Percentiles rank a stretch among this genome's conserved stretches.
These are phyloP conservation scores for Pyronema omphalodes DNA, from an alignment of 495 filamentous ascomycete genomes.

Conservation along the genomic window DNA sequence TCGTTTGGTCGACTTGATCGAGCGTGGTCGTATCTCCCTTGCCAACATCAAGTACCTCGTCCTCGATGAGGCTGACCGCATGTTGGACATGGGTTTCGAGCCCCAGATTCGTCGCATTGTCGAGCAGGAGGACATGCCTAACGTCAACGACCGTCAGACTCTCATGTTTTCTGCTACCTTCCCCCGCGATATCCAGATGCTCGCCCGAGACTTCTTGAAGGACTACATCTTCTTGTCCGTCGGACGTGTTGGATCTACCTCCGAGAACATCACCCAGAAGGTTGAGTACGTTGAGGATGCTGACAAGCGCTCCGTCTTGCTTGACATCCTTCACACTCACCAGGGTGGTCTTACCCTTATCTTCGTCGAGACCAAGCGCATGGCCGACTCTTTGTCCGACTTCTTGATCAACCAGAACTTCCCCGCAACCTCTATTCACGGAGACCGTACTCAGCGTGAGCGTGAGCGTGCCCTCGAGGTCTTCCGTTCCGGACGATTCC, in stretches of 20 bases:
- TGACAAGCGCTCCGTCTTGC: slow-evolving; percentile 49
- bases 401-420: slow-evolving; percentile 61
- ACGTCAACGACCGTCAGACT: slow-evolving; percentile 64
- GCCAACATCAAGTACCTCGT: slow-evolving; percentile 45
- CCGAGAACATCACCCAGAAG: slow-evolving; percentile 62
- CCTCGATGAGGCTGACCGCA: slow-evolving; percentile 90
- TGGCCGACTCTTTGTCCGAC: slow-evolving; percentile 69
- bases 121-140: slow-evolving; percentile 34
- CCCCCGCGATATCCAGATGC: slow-evolving; percentile 49
- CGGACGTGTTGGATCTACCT: slow-evolving; percentile 65
- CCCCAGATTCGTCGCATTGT: slow-evolving; percentile 28
- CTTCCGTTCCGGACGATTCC: slow-evolving; percentile 54
- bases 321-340: slow-evolving; percentile 50
- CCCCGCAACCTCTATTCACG: slow-evolving; percentile 71
- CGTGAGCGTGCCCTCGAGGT: slow-evolving; percentile 78
- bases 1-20: slow-evolving; percentile 66
- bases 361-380: slow-evolving; percentile 66
- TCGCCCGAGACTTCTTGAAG: slow-evolving; percentile 57
- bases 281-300: slow-evolving; percentile 42
- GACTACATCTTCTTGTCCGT: slow-evolving; percentile 59
- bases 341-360: slow-evolving; percentile 66
- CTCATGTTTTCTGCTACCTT: slow-evolving; percentile 96
- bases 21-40: slow-evolving; percentile 34
- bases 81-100: slow-evolving; percentile 38
- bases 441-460: slow-evolving; percentile 73